Percentiles rank a stretch among this genome's conserved stretches.
These are phyloP conservation scores for Crithidia expoeki DNA, from an alignment of 208 protist genomes.

Conservation along the genomic window DNA sequence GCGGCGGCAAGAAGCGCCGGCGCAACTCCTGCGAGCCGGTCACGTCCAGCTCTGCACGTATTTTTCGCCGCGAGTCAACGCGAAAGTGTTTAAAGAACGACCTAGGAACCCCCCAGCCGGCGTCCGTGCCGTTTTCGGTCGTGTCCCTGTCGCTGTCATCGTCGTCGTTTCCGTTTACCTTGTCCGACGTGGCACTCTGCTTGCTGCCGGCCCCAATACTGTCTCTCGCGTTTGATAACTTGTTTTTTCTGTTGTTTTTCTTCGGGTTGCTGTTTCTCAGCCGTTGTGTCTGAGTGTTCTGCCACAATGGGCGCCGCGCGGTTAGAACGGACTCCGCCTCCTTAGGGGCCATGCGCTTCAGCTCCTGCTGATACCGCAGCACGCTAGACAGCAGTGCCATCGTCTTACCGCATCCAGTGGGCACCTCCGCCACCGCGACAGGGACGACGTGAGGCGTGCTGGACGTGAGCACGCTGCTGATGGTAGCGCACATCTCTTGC, in stretches of 20 bases:
- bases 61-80: slow-evolving; percentile 28
- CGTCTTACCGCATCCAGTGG: slow-evolving; percentile 98
- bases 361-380: slow-evolving; percentile 72
- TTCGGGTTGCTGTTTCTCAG: not conserved
- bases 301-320: slow-evolving; percentile 72
- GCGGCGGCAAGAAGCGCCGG: slow-evolving; percentile 50
- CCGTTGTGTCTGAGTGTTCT: not conserved
- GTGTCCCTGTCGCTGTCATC: not conserved
- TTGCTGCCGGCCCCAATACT: too few relatives aligned
- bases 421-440: slow-evolving; percentile 89
- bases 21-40: slow-evolving; percentile 57
- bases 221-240: too few relatives aligned
- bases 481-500: slow-evolving; percentile 83
- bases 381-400: slow-evolving; percentile 93
- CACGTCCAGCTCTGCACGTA: slow-evolving; percentile 56
- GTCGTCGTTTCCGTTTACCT: not conserved
- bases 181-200: not conserved
- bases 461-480: slow-evolving; percentile 46
- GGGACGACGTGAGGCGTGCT: slow-evolving; percentile 34
- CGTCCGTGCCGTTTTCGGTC: slow-evolving; percentile 8
- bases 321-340: slow-evolving; percentile 92
- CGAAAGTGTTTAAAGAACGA: slow-evolving; percentile 72
- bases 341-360: slow-evolving; percentile 93
- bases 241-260: too few relatives aligned
- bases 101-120: slow-evolving; percentile 37